Conservation (phyloP, 108 stramenopile genomes). For the Conticribra weissflogii region DNA sequence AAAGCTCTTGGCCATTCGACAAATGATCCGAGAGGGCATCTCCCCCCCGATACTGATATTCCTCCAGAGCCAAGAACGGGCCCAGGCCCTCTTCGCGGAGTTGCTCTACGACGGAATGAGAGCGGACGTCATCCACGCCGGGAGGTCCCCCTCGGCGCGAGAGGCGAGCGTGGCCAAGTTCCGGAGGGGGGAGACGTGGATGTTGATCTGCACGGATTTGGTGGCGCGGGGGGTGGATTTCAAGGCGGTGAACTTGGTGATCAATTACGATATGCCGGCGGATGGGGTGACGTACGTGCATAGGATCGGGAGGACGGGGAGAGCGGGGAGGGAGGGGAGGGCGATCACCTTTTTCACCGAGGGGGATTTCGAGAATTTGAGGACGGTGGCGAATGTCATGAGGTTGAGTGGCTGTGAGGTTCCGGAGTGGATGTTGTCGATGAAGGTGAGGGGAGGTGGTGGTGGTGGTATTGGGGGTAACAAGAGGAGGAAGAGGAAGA, state of each 20-base stretch:
- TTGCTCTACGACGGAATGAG: slow-evolving; percentile 93
- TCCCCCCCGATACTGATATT: slow-evolving; percentile 91
- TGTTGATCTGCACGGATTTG: slow-evolving; percentile 98
- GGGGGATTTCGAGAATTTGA: slow-evolving; percentile 81
- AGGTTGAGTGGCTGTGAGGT: slow-evolving; percentile 91
- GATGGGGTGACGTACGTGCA: slow-evolving; percentile 94
- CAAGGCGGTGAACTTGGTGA: slow-evolving; percentile 94
- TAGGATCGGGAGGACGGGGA: slow-evolving; percentile 95
- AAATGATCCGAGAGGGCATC: slow-evolving; percentile 77
- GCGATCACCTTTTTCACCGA: slow-evolving; percentile 98
- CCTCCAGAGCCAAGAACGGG: slow-evolving; percentile 95
- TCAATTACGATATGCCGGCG: slow-evolving; percentile 97
- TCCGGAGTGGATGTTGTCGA: slow-evolving; percentile 91
- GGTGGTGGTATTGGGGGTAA: slow-evolving; percentile 6
- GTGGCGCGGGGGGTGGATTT: slow-evolving; percentile 98
- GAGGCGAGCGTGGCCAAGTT: slow-evolving; percentile 92
- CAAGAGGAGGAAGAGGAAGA: slow-evolving; percentile 36
- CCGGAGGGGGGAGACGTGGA: slow-evolving; percentile 96
- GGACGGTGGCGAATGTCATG: slow-evolving; percentile 96
- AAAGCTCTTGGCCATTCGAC: slow-evolving; percentile 94
- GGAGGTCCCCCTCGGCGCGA: slow-evolving; percentile 81
- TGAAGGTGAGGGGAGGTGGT: slow-evolving; percentile 40
- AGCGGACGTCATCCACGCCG: slow-evolving; percentile 96
- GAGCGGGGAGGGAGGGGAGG: slow-evolving; percentile 91
- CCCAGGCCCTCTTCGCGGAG: slow-evolving; percentile 93